Evolutionary conservation across 257 asterid genomes (phyloP), one percentile per base, ranked within the genome.

Genomic region (Euphrasia confusa): DNA sequence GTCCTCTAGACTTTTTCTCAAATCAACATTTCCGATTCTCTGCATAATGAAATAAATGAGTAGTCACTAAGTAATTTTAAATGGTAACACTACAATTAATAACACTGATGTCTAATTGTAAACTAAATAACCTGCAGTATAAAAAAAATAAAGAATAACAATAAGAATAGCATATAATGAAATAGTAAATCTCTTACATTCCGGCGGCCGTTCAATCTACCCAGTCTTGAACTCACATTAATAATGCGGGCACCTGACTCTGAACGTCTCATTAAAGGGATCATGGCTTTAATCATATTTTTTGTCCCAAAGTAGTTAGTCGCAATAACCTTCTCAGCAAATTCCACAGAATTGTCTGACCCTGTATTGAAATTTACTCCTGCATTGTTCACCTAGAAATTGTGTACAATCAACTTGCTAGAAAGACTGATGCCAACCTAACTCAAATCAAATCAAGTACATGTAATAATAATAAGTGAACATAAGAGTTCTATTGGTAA

Each of bases 261-360:
- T 32, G 96, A 85, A 48, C 84, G 80, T 74, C 94, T 80, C 89
- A 93, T 73, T 4, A 89, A 72, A 63, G 97, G 96, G 40, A 85
- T 68, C 90, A 89, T 73, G 24, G 95, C 96, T 64, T 87, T 81
- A 28, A 79, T 85, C 74, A 93, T 83, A 21, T 80, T 80, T 79
- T 93, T 93, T 45, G 97, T 93, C 71, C 97, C 99, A 60, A 68
- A 80, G 66, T 89, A 93, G 76, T 93, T 93, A 60, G 99, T 93
- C 32, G 6, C 68, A 24, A 93, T 79, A 45, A 82, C 95, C 56
- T 80, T 68, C 47, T 89, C 94, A 32, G 96, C 91, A 72, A 17
- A 61, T 74, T 89, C 95, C 68, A 89, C 88, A 1, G 86, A 78
- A 72, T 89, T 93, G 5, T 84, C 88, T 28, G 94, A 55, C 54